Conservation (phyloP, 495 filamentous ascomycete genomes). For the Penicillium goetzii region DNA sequence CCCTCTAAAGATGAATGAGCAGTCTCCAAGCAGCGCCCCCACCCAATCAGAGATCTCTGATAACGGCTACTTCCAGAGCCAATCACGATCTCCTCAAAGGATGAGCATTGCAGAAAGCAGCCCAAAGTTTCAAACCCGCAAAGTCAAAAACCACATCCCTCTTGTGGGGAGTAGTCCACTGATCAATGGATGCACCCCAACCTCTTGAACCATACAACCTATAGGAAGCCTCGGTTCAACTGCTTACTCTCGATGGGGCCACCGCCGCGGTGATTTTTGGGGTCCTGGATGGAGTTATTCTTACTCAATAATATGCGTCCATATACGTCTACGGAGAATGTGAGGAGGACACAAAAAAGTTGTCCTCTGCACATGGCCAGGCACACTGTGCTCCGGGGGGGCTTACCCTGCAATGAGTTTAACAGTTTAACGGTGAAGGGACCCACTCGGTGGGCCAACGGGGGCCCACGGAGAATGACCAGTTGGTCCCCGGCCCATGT, state of each 20-base stretch:
- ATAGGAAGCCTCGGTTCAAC: constrained; percentile 2
- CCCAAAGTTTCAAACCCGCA: not conserved
- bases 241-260: constrained; percentile 6
- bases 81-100: not conserved
- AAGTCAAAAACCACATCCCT: constrained; percentile 1
- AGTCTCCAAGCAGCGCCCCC: not conserved
- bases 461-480: constrained; percentile 5
- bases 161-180: constrained; percentile 1
- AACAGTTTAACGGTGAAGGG: constrained; percentile 1
- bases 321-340: too few species aligned
- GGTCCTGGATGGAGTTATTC: too few species aligned
- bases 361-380: not conserved
- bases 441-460: not conserved
- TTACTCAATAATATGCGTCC: too few species aligned
- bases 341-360: too few species aligned
- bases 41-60: constrained; percentile 5
- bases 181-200: constrained; percentile 4
- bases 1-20: not conserved
- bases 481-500: constrained; percentile 23
- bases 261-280: not conserved
- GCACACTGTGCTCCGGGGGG: constrained; percentile 4
- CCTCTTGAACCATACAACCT: not conserved
- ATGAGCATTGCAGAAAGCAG: constrained; percentile 1
- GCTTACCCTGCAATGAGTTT: not conserved
- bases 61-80: not conserved